Conservation (phyloP, 2,329 filamentous ascomycete species). For the Nemania diffusa region DNA sequence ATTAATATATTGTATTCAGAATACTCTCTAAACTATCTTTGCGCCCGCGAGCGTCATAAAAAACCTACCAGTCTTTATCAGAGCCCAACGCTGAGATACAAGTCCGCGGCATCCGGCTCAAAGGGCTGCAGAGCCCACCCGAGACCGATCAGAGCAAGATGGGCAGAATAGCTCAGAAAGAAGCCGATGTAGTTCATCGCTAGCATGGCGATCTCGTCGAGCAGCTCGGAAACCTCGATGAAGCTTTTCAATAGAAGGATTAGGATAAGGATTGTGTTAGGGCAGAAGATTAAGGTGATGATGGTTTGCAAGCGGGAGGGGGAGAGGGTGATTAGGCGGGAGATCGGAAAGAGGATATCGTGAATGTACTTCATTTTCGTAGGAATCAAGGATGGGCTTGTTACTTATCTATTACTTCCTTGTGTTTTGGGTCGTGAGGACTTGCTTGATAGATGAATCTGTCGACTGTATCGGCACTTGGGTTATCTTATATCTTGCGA, state of each 20-base stretch:
- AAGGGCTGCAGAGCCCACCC: constrained; percentile 22
- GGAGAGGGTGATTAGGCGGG: background rate
- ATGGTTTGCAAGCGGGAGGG: background rate
- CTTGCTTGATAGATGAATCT: background rate
- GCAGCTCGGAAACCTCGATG: background rate
- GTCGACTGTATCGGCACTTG: background rate
- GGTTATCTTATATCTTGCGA: background rate
- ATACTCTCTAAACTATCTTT: background rate
- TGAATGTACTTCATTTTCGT: background rate
- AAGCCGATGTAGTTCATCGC: background rate
- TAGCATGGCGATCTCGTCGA: background rate
- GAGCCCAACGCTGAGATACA: constrained; percentile 17
- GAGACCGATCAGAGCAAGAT: background rate
- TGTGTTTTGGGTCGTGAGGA: background rate
- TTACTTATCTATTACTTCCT: background rate
- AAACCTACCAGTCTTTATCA: background rate
- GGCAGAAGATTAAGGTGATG: background rate
- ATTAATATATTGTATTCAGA: no score
- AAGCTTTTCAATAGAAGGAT: background rate
- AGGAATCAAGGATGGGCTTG: background rate
- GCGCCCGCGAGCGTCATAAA: background rate
- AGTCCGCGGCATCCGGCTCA: constrained; percentile 10
- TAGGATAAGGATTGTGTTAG: background rate
- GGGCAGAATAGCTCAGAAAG: background rate
- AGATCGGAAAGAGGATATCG: background rate